phyloP scores from a whole-genome alignment of 176 grass and related monocot species.

The Zea mays region DNA sequence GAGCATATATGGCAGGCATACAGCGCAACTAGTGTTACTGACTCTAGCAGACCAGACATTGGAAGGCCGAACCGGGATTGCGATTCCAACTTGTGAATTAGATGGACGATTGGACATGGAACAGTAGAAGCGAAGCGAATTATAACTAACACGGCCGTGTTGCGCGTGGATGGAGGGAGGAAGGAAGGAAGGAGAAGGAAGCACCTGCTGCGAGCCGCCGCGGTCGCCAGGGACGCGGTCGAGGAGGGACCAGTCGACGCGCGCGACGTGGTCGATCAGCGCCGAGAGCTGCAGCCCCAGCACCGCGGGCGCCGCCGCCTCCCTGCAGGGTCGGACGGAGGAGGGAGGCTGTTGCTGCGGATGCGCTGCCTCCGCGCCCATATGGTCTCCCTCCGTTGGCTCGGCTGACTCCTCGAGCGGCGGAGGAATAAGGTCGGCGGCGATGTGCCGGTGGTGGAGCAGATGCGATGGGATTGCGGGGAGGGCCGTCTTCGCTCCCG shows the following conservation, averaged over 20 bases:
- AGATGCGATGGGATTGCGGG: no score
- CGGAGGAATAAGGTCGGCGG: constrained; percentile 8
- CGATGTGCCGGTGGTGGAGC: no score
- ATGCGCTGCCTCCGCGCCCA: constrained; percentile 63
- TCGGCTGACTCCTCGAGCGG: constrained; percentile 15
- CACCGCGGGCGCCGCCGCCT: constrained; percentile 43
- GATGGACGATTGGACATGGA: background rate
- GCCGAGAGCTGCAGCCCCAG: constrained; percentile 84
- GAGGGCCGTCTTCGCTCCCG: no score
- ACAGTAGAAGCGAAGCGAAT: background rate
- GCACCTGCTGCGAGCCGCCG: constrained; percentile 80
- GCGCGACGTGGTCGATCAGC: constrained; percentile 83
- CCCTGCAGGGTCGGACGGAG: background rate
- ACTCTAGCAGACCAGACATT: background rate
- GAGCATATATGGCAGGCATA: background rate
- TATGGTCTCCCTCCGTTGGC: background rate
- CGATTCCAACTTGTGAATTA: background rate
- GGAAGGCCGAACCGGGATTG: background rate
- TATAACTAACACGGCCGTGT: background rate
- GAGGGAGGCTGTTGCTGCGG: constrained; percentile 1
- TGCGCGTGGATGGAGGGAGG: background rate
- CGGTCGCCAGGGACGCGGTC: constrained; percentile 74
- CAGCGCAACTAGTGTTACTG: background rate
- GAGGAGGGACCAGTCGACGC: constrained; percentile 79
- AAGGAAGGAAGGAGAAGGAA: background rate